Conservation (phyloP, 768 basidiomycete species). For the Pleurotus platypus region DNA sequence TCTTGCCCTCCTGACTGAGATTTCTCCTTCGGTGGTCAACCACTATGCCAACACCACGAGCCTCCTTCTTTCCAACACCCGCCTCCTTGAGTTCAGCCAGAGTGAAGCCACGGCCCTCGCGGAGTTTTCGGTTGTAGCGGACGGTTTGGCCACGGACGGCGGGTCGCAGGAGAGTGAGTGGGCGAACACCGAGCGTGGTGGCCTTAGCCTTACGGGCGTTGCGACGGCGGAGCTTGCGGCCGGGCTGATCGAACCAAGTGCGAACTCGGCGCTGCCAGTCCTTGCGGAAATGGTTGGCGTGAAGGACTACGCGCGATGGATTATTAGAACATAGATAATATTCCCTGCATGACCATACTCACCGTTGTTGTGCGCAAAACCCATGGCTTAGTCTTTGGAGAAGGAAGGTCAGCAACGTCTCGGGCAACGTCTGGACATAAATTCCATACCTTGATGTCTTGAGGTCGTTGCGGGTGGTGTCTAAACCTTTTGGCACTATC, state of each 20-base stretch:
- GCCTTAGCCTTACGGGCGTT: conserved; percentile 90
- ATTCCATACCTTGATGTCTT: conserved; percentile 40
- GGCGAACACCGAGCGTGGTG: conserved; percentile 86
- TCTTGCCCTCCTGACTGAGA: conserved; percentile 94
- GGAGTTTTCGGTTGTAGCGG: conserved; percentile 97
- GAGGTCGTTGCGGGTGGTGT: conserved; percentile 33
- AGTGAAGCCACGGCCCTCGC: conserved; percentile 97
- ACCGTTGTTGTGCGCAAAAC: conserved; percentile 83
- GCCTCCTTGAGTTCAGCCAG: conserved; percentile 93
- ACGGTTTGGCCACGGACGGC: conserved; percentile 96
- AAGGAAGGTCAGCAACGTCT: not conserved
- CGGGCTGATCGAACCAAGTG: conserved; percentile 99
- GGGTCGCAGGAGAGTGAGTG: conserved; percentile 87
- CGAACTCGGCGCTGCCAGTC: conserved; percentile 97
- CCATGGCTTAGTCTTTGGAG: conserved; percentile 55
- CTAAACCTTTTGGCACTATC: conserved; percentile 9
- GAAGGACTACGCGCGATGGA: conserved; percentile 59
- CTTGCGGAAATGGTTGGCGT: conserved; percentile 95
- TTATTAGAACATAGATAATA: conserved; percentile 7
- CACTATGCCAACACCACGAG: conserved; percentile 87
- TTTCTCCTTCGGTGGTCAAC: conserved; percentile 98
- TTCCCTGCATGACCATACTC: conserved; percentile 16
- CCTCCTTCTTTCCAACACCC: conserved; percentile 91
- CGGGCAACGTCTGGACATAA: not conserved
- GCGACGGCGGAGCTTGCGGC: conserved; percentile 94